Base-by-base conservation (phyloP, 805 yeast genomes). In the Yarrowia sp. region DNA sequence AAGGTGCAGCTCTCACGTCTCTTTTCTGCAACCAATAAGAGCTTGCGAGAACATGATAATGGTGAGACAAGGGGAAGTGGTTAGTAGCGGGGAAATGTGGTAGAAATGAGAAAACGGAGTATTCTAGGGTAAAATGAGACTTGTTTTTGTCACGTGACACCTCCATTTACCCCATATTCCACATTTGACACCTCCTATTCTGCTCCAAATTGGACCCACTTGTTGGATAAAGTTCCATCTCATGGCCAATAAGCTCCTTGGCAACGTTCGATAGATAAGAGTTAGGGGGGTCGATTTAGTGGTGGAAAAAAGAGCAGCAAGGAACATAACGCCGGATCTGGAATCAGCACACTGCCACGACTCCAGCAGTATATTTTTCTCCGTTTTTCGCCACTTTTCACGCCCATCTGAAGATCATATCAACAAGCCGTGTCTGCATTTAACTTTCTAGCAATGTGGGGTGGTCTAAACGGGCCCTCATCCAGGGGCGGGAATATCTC, bases 231-330 rank as follows among this genome's bases (percentile, higher is more conserved):
- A 15, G 58, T 52, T 52, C 58, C 58, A 52, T 52, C 58, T 52
- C 58, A 52, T 52, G 58, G 58, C 58, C 58, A 17, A 12, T 52
- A 36, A 38, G 19, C 58, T 52, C 9, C 43, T 52, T 52, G 43
- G 43, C 58, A 52, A 36, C 43, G 58, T 13, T 15, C 20, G 7
- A 14, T 9, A 8, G 58, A 52, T 52, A 52, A 52, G 43, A 20
- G 39, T 9, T 33, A 36, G 13, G 15, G n/a, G 34, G 7, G 9
- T 33, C 4, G 39, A 39, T 38, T 30, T 30, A 3, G 24, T 12
- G 24, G 10, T 2, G 40, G 15, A 3, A 1, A 15, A 3, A n/a
- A 15, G 36, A 7, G 1, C 14, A 15, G 15, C 6, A 19, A 19
- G 17, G 10, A 4, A 14, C n/a, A 13, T 4, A 14, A 1, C 9